phyloP scores from a whole-genome alignment of 108 stramenopile species.

The Skeletonema potamos region DNA sequence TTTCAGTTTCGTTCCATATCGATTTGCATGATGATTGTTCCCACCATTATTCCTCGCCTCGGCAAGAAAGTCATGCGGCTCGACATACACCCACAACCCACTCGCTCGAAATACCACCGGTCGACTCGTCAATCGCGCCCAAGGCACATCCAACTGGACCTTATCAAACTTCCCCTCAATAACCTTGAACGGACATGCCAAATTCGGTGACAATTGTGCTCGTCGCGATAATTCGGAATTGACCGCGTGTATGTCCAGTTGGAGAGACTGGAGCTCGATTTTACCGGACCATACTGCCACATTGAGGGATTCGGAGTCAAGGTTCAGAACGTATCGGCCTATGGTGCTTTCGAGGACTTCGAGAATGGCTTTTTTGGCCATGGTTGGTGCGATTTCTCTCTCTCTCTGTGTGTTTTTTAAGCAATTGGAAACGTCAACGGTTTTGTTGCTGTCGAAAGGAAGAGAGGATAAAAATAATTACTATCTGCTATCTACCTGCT shows the following conservation, averaged over 20 bases:
- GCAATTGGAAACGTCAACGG: too few species aligned
- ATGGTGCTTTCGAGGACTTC: constrained; percentile 86
- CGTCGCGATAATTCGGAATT: constrained; percentile 73
- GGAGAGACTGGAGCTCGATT: constrained; percentile 79
- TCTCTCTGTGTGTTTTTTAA: too few species aligned
- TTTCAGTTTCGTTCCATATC: constrained; percentile 4
- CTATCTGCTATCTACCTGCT: too few species aligned
- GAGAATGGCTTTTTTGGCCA: constrained; percentile 87
- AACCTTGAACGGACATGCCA: constrained; percentile 73
- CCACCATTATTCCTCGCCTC: constrained; percentile 11
- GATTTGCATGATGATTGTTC: background rate
- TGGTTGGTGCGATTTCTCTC: constrained; percentile 4
- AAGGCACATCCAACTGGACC: constrained; percentile 84
- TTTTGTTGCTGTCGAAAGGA: too few species aligned
- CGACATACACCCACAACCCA: constrained; percentile 63
- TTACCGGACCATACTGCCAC: constrained; percentile 90
- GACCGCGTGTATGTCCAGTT: constrained; percentile 79
- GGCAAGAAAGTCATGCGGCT: constrained; percentile 56
- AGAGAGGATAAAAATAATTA: too few species aligned
- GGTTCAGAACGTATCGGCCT: constrained; percentile 83
- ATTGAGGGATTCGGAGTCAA: constrained; percentile 80
- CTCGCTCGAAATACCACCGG: constrained; percentile 72
- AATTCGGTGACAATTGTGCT: constrained; percentile 67
- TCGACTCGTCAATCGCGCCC: constrained; percentile 67
- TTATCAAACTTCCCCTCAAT: constrained; percentile 58